Conservation (phyloP, 345 rosid genomes). For the Lumnitzera littorea region DNA sequence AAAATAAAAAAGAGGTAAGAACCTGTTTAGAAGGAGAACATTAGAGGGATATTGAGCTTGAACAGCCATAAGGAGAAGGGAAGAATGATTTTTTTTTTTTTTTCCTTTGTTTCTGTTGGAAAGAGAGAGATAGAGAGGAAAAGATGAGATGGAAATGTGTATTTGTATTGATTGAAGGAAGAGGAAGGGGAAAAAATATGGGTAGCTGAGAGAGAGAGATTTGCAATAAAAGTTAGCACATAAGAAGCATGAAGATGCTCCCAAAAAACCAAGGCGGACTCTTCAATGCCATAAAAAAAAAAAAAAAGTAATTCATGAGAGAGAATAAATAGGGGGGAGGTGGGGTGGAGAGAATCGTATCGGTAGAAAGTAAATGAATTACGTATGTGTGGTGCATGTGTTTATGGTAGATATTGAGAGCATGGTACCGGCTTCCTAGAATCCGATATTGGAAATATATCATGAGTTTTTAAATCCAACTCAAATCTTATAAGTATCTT, state of each 20-base stretch:
- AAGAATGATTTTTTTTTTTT: not conserved
- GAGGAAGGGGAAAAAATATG: too few relatives aligned
- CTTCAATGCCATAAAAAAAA: conserved; percentile 23
- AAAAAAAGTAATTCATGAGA: too few relatives aligned
- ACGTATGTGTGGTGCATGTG: too few relatives aligned
- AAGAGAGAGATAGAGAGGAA: not conserved
- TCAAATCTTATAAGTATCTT: too few relatives aligned
- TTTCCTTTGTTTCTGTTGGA: conserved; percentile 2
- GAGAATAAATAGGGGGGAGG: too few relatives aligned
- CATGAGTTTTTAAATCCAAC: too few relatives aligned
- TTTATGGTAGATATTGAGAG: too few relatives aligned
- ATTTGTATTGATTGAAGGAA: too few relatives aligned
- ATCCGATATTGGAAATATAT: too few relatives aligned
- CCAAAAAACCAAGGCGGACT: conserved; percentile 31
- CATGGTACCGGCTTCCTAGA: too few relatives aligned
- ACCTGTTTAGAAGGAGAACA: conserved; percentile 37
- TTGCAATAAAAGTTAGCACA: conserved; percentile 29
- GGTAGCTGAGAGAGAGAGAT: conserved; percentile 2
- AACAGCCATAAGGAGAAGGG: conserved; percentile 24
- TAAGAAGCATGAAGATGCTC: conserved; percentile 42
- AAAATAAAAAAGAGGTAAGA: not conserved
- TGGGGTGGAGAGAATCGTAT: too few relatives aligned
- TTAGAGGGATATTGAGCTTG: conserved; percentile 42
- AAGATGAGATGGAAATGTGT: conserved; percentile 3
- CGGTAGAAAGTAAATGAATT: too few relatives aligned